Evolutionary conservation across 306 rosid species (phyloP).

Genomic region (Inga oerstediana): DNA sequence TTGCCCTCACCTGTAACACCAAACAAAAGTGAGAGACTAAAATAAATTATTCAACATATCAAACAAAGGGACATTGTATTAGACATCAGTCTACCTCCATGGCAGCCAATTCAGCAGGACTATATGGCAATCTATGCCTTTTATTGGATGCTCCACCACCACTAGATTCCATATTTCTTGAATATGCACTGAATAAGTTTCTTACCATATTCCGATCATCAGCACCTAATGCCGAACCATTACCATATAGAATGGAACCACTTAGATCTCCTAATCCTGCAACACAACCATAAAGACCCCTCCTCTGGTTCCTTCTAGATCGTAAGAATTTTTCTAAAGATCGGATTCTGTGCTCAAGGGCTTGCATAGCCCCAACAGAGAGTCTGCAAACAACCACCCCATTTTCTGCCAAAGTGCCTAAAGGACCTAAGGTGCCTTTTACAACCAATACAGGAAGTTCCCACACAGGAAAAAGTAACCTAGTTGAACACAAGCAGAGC

Average conservation of each 20-base stretch:
- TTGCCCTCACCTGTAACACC: conserved; percentile 85
- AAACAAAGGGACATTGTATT: conserved; percentile 10
- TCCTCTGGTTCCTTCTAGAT: conserved; percentile 92
- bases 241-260: conserved; percentile 88
- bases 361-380: conserved; percentile 87
- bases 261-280: conserved; percentile 91
- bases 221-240: conserved; percentile 74
- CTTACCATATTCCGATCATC: conserved; percentile 85
- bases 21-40: conserved; percentile 38
- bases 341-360: conserved; percentile 84
- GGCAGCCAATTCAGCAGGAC: conserved; percentile 98
- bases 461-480: conserved; percentile 96
- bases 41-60: conserved; percentile 19
- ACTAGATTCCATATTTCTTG: conserved; percentile 71
- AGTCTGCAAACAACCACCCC: conserved; percentile 84
- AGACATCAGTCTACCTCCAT: conserved; percentile 77
- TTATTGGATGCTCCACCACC: conserved; percentile 72
- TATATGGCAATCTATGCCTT: conserved; percentile 88
- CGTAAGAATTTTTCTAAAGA: conserved; percentile 80
- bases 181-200: conserved; percentile 82
- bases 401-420: conserved; percentile 54
- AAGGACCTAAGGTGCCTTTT: conserved; percentile 64
- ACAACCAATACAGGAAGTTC: conserved; percentile 88
- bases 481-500: conserved; percentile 88
- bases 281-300: conserved; percentile 98